Evolutionary conservation across 495 filamentous ascomycete genomes (phyloP).

Genomic region (Trichoderma virens): DNA sequence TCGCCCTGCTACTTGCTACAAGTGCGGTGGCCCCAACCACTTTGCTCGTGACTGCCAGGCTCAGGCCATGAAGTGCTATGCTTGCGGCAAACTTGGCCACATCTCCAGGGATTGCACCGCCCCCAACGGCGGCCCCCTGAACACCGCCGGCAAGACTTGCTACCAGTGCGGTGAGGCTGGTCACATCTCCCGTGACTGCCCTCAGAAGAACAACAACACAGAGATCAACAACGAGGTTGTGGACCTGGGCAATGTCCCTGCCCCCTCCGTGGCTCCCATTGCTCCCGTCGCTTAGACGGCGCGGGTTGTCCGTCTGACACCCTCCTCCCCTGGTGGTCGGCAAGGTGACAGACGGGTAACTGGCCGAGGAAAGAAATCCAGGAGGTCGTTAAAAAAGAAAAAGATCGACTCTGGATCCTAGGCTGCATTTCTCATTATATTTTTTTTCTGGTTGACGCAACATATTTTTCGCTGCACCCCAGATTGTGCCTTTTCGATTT

Average conservation of each 20-base stretch:
- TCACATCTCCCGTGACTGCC: conserved; percentile 94
- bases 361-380: background rate
- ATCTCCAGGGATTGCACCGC: conserved; percentile 97
- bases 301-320: background rate
- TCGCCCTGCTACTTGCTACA: conserved; percentile 94
- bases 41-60: conserved; percentile 98
- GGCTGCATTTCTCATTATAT: background rate
- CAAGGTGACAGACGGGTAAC: background rate
- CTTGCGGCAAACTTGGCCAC: conserved; percentile 96
- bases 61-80: conserved; percentile 99
- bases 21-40: conserved; percentile 98
- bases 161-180: conserved; percentile 94
- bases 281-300: conserved; percentile 48
- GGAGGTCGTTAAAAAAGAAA: background rate
- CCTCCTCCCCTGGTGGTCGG: background rate
- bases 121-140: conserved; percentile 91
- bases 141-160: conserved; percentile 95
- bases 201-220: conserved; percentile 48
- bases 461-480: background rate
- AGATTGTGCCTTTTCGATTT: background rate
- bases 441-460: background rate
- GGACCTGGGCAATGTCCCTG: conserved; percentile 17
- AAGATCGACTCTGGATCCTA: background rate
- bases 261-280: conserved; percentile 37
- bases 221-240: conserved; percentile 34